phyloP scores from a whole-genome alignment of 2,329 filamentous ascomycete genomes.

The Ascochyta viciae-villosae region DNA sequence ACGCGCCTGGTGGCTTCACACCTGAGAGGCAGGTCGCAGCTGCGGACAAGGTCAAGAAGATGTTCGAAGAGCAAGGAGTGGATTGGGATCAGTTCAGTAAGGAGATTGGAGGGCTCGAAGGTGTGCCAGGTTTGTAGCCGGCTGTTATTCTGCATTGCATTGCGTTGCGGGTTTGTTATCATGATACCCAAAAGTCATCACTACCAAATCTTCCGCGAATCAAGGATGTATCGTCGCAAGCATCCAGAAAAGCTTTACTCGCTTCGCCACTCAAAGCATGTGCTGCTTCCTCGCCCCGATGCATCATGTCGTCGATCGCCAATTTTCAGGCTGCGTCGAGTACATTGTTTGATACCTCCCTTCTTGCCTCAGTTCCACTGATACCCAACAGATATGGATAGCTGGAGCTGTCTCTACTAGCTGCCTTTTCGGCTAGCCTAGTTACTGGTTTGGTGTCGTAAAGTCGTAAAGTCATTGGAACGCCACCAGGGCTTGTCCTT shows the following conservation, averaged over 20 bases:
- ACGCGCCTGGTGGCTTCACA: slow-evolving; percentile 78
- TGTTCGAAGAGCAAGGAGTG: slow-evolving; percentile 78
- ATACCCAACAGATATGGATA: neutral
- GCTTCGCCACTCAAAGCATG: neutral
- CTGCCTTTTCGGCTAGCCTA: neutral
- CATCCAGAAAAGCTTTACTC: neutral
- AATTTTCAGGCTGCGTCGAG: neutral
- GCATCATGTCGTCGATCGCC: neutral
- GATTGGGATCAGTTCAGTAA: slow-evolving; percentile 83
- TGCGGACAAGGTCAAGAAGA: slow-evolving; percentile 74
- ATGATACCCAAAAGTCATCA: slow-evolving; percentile 14
- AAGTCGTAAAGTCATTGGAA: slow-evolving; percentile 8
- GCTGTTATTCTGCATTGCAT: slow-evolving; percentile 7
- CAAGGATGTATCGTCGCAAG: neutral
- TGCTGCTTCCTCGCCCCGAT: neutral
- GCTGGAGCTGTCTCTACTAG: neutral
- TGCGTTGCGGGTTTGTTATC: slow-evolving; percentile 10
- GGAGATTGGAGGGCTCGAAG: slow-evolving; percentile 69
- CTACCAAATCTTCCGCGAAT: neutral
- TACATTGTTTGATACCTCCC: neutral
- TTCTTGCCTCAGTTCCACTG: neutral
- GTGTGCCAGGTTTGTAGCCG: slow-evolving; percentile 56
- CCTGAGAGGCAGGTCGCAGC: slow-evolving; percentile 74
- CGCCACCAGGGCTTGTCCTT: slow-evolving; percentile 2
- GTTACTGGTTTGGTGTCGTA: neutral